phyloP scores from a whole-genome alignment of 2,329 filamentous ascomycete species.

The Colletotrichum sp. region DNA sequence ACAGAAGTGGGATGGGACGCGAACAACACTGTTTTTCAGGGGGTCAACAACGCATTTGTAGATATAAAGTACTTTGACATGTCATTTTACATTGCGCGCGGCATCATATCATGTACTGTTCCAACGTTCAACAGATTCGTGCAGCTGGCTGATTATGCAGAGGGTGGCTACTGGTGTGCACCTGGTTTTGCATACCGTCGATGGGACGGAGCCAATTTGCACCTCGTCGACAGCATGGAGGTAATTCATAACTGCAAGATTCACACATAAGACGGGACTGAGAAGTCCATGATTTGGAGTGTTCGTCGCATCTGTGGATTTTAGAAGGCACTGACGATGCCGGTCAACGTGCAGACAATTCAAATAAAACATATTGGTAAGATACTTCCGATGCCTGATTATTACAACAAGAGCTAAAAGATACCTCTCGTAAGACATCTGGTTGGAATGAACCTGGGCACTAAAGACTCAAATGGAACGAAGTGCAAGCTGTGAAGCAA shows the following conservation, averaged over 20 bases:
- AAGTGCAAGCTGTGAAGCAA: background rate
- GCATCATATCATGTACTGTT: background rate
- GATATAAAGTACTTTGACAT: background rate
- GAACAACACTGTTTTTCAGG: too few species aligned
- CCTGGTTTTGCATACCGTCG: background rate
- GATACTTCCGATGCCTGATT: background rate
- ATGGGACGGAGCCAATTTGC: background rate
- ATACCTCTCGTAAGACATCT: accelerated
- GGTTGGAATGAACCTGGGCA: background rate
- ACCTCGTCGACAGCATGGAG: background rate
- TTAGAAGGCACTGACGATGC: background rate
- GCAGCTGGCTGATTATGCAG: background rate
- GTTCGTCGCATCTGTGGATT: background rate
- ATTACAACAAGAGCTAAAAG: accelerated
- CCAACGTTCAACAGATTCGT: background rate
- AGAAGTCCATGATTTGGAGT: background rate
- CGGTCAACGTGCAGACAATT: background rate
- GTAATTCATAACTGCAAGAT: background rate
- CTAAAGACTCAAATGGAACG: background rate
- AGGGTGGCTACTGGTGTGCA: background rate
- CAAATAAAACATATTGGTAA: background rate
- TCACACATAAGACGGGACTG: background rate
- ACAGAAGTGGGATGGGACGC: too few species aligned
- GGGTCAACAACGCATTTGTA: background rate
- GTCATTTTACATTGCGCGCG: background rate